Conservation (phyloP, 2,329 filamentous ascomycete genomes). For the Penicillium hesseltinei region DNA sequence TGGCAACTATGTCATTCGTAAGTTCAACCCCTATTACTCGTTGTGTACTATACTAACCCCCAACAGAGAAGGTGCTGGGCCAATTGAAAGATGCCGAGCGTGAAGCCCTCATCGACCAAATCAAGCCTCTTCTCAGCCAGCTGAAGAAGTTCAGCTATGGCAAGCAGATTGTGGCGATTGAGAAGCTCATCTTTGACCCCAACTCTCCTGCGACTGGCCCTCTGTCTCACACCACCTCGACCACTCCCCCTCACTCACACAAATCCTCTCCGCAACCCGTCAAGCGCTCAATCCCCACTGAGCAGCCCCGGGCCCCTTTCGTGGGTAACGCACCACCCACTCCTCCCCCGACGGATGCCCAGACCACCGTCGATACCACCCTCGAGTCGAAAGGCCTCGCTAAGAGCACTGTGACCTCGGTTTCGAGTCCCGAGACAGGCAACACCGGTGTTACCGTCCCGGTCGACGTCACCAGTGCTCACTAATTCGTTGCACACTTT, state of each 20-base stretch:
- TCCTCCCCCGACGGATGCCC: conserved; percentile 65
- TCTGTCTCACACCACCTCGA: conserved; percentile 34
- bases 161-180: conserved; percentile 65
- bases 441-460: conserved; percentile 26
- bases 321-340: conserved; percentile 62
- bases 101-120: conserved; percentile 59
- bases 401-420: conserved; percentile 35
- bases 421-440: conserved; percentile 33
- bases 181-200: conserved; percentile 52
- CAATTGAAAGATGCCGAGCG: conserved; percentile 61
- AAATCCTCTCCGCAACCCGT: conserved; percentile 40
- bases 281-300: conserved; percentile 33
- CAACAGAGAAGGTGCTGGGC: conserved; percentile 72
- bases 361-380: conserved; percentile 56
- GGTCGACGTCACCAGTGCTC: conserved; percentile 28
- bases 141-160: conserved; percentile 65
- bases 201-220: conserved; percentile 25
- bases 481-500: conserved; percentile 30
- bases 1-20: conserved; percentile 96
- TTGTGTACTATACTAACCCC: conserved; percentile 23
- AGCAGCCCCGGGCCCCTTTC: conserved; percentile 44
- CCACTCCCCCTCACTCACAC: conserved; percentile 41
- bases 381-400: conserved; percentile 37
- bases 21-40: conserved; percentile 45
- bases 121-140: conserved; percentile 60